Base-by-base conservation (phyloP, 23 red algal species). In the Gracilaria gracilis region DNA sequence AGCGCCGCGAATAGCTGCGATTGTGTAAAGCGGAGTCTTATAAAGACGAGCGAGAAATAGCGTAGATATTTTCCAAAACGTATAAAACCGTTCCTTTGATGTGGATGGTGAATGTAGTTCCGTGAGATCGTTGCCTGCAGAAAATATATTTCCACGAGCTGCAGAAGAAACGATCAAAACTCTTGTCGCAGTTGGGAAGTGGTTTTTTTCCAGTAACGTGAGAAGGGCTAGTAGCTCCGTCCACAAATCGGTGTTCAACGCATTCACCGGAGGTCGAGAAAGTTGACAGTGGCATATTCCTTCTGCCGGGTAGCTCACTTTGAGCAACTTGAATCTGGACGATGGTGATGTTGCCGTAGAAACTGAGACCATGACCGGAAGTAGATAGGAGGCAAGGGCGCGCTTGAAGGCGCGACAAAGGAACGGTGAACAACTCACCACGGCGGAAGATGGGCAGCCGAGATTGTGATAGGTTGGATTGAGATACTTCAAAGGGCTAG, bases 41-140 rank as follows among this genome's bases (percentile, higher is more conserved):
- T 95, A 95, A 7, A 95, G 79, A 67, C 83, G 83, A 38, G 93
- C 86, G 13, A 95, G 79, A 85, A 95, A 95, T 28, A 58, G 33
- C 0, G 84, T 88, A 51, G 46, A 80, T 8, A 70, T 50, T 37
- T 31, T 58, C 84, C 84, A 95, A 75, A 95, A 95, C 37, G 73
- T 78, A 46, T 69, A 34, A 28, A 95, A 95, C 35, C 79, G 93
- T 46, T 32, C 11, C 48, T 75, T 61, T n/a, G 83, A 67, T 9
- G 93, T 95, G 49, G 61, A 78, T 31, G 84, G 84, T 12, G 70
- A 76, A 57, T 95, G 80, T 21, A 95, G 69, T 47, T 95, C 93
- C 0, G 75, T 82, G 76, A 95, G 59, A 42, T 95, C 93, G 57
- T 95, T 95, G 57, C 93, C 93, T 47, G 93, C 93, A 3, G 84